Evolutionary conservation across 2,329 filamentous ascomycete genomes (phyloP).

Genomic region (Botrytis sinoallii): DNA sequence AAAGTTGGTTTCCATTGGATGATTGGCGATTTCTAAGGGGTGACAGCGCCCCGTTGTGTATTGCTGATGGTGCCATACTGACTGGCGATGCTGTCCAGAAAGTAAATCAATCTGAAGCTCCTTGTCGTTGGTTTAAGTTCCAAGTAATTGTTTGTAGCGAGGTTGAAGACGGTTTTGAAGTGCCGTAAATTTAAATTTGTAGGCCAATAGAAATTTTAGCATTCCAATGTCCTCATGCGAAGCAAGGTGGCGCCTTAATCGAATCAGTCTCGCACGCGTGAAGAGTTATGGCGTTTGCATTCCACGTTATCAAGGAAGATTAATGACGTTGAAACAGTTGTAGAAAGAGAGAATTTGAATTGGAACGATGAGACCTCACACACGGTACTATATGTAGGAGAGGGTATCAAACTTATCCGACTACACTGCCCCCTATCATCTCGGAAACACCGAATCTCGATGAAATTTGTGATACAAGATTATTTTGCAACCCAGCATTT

Average conservation of each 20-base stretch:
- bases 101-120: not conserved
- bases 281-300: not conserved
- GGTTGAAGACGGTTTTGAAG: not conserved
- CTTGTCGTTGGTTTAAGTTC: not conserved
- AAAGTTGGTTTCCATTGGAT: not conserved
- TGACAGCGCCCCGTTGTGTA: not conserved
- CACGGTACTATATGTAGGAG: not conserved
- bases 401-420: not conserved
- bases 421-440: not conserved
- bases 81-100: not conserved
- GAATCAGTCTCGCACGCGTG: not conserved
- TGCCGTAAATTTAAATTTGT: not conserved
- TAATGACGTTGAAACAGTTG: not conserved
- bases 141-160: not conserved
- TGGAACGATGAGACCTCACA: not conserved
- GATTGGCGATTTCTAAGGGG: not conserved
- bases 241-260: not conserved
- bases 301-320: not conserved
- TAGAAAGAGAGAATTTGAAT: not conserved
- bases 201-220: not conserved
- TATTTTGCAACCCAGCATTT: not conserved
- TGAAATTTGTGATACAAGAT: not conserved
- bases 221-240: not conserved
- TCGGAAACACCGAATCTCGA: not conserved
- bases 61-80: conserved; percentile 1